Percentiles rank a stretch among this genome's conserved stretches.
phyloP scores from a whole-genome alignment of 495 filamentous ascomycete genomes.

The Evernia prunastri region DNA sequence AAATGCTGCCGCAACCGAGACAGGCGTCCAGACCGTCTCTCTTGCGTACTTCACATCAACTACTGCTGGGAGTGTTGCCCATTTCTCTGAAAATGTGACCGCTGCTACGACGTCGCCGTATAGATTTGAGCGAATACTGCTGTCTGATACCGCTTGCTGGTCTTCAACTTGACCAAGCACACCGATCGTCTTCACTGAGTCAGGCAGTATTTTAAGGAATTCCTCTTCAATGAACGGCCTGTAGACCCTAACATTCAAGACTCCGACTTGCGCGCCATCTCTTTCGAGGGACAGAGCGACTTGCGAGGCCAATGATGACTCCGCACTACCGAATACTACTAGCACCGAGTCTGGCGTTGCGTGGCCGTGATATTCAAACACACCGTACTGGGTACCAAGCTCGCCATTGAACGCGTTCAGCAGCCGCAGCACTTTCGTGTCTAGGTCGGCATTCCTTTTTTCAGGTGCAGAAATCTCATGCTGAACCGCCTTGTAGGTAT shows the following conservation, averaged over 20 bases:
- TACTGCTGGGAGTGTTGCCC: conserved; percentile 51
- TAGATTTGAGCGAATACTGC: conserved; percentile 68
- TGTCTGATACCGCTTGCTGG: conserved; percentile 53
- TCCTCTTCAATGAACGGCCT: conserved; percentile 90
- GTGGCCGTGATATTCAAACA: conserved; percentile 95
- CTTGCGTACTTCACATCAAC: conserved; percentile 85
- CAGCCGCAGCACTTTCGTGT: conserved; percentile 67
- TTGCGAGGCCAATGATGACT: conserved; percentile 78
- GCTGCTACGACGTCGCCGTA: conserved; percentile 85
- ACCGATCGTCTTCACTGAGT: conserved; percentile 63
- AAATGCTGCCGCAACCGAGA: conserved; percentile 63
- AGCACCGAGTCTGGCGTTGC: conserved; percentile 66
- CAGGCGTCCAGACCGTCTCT: conserved; percentile 73
- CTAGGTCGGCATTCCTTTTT: conserved; percentile 65
- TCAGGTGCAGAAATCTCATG: conserved; percentile 49
- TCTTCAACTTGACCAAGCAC: conserved; percentile 59
- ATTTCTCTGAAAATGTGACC: conserved; percentile 66
- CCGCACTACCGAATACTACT: conserved; percentile 86
- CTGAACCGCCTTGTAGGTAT: conserved; percentile 62
- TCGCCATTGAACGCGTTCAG: conserved; percentile 82
- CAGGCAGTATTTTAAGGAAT: conserved; percentile 74
- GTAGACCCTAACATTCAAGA: conserved; percentile 87
- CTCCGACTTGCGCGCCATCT: conserved; percentile 69
- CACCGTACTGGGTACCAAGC: conserved; percentile 83
- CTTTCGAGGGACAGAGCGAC: conserved; percentile 66